Percentiles rank a stretch among this genome's conserved stretches.
phyloP scores from a whole-genome alignment of 1,284 basidiomycete genomes.

The Pyrrhoderma lamaoense region DNA sequence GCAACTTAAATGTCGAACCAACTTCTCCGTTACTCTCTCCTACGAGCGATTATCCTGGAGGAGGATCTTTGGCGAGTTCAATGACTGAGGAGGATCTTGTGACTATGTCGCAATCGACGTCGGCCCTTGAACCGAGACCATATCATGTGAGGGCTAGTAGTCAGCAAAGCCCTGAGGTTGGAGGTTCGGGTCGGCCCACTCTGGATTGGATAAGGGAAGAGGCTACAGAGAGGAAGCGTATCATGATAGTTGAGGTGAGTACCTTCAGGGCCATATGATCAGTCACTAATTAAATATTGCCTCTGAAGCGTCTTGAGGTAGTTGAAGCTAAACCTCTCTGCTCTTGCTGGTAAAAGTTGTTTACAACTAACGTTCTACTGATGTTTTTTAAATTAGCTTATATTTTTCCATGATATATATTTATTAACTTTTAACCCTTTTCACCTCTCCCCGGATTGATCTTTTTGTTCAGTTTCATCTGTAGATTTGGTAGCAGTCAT shows the following conservation, averaged over 20 bases:
- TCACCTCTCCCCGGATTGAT: too few species aligned
- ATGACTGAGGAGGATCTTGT: constrained; percentile 67
- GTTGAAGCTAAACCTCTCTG: constrained; percentile 60
- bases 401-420: too few species aligned
- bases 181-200: constrained; percentile 31
- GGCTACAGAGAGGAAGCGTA: constrained; percentile 41
- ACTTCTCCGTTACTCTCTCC: constrained; percentile 22
- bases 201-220: constrained; percentile 66
- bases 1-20: not conserved
- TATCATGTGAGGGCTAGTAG: constrained; percentile 42
- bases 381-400: too few species aligned
- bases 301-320: constrained; percentile 60
- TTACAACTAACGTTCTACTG: too few species aligned
- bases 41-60: constrained; percentile 35
- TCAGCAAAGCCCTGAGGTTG: constrained; percentile 24
- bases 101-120: constrained; percentile 66
- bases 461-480: too few species aligned
- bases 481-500: too few species aligned
- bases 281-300: too few species aligned
- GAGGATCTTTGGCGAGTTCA: constrained; percentile 38
- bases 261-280: too few species aligned
- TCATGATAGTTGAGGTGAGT: constrained; percentile 57
- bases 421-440: too few species aligned
- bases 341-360: constrained; percentile 51
- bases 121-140: constrained; percentile 48